phyloP scores from a whole-genome alignment of 2,329 filamentous ascomycete species.

The Fusarium sp. region DNA sequence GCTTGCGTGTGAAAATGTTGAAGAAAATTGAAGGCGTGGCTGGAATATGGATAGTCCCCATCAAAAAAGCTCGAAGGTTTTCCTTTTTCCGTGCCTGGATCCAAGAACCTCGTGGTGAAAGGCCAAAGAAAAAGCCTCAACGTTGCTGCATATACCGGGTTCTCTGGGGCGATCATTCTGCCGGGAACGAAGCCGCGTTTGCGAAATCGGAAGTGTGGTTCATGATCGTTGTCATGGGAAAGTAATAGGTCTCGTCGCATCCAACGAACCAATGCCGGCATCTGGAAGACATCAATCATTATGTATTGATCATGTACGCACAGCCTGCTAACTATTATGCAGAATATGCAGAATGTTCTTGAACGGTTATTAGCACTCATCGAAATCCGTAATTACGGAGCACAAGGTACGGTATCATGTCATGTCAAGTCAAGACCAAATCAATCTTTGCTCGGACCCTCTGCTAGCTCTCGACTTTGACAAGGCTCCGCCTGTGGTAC shows the following conservation, averaged over 20 bases:
- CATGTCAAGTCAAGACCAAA: constrained; percentile 3
- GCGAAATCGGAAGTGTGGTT: constrained; percentile 21
- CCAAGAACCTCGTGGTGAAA: background rate
- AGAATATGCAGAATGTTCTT: background rate
- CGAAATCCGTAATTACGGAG: constrained; percentile 13
- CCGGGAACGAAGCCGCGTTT: constrained; percentile 12
- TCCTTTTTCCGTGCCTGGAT: constrained; percentile 1
- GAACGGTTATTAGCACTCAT: background rate
- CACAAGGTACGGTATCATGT: background rate
- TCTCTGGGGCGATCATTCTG: constrained; percentile 8
- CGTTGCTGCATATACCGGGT: constrained; percentile 29
- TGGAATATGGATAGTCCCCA: background rate
- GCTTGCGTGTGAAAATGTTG: background rate
- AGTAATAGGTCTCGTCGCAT: background rate
- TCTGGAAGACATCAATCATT: background rate
- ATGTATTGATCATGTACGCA: background rate
- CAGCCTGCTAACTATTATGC: background rate
- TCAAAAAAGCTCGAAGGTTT: constrained; percentile 5
- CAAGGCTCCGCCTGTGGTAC: constrained; percentile 27
- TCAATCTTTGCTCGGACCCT: constrained; percentile 36
- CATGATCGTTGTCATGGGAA: constrained; percentile 4
- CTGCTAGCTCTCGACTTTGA: constrained; percentile 7
- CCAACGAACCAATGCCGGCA: constrained; percentile 8
- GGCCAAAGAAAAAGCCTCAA: constrained; percentile 20
- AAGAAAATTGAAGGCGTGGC: constrained; percentile 1